Percentiles rank a stretch among this genome's conserved stretches.
phyloP scores from a whole-genome alignment of 371 early-diverging fungal species.

The Mucor racemosus region DNA sequence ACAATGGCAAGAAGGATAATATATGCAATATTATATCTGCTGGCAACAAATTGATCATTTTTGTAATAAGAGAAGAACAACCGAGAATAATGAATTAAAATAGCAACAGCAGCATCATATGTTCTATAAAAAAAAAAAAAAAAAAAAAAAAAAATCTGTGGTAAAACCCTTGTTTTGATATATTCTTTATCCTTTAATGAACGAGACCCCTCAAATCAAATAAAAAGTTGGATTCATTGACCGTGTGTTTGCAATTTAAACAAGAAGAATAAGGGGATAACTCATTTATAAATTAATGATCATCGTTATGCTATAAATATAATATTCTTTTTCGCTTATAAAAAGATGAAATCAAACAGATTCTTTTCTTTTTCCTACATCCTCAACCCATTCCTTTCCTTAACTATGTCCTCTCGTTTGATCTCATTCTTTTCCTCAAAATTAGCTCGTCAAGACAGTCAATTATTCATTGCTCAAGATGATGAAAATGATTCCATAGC shows the following conservation, averaged over 20 bases:
- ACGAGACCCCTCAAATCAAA: neutral
- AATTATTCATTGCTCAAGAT: neutral
- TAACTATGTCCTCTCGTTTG: neutral
- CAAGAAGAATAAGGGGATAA: neutral
- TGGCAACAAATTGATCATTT: conserved; percentile 10
- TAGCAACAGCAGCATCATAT: neutral
- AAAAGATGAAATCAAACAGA: neutral
- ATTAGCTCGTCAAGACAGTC: neutral
- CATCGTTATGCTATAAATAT: conserved; percentile 2
- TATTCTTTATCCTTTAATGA: neutral
- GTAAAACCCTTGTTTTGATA: conserved; percentile 8
- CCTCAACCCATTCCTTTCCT: conserved; percentile 11
- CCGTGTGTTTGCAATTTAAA: neutral
- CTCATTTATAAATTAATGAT: conserved; percentile 3
- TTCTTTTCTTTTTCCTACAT: neutral
- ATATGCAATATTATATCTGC: conserved; percentile 16
- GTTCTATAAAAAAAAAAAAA: neutral
- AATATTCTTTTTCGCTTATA: neutral
- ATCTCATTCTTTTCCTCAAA: conserved; percentile 6
- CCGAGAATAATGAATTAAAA: neutral
- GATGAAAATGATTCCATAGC: neutral
- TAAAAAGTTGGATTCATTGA: conserved; percentile 4
- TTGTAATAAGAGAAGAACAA: neutral
- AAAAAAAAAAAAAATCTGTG: neutral
- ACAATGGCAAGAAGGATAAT: conserved; percentile 11